Conservation (phyloP, 148 eudicot species). For the Dianthus caryophyllus region DNA sequence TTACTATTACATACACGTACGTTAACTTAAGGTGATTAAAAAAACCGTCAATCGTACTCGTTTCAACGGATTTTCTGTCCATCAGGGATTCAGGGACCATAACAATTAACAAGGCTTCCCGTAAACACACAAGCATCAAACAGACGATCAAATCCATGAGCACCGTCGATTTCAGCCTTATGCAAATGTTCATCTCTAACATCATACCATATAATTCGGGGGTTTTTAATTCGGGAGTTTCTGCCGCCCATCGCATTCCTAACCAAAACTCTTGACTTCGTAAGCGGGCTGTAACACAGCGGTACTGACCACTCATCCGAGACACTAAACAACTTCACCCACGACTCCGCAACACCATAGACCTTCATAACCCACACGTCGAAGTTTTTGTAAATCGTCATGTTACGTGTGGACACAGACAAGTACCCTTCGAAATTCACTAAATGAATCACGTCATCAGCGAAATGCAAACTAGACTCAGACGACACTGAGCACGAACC, state of each 20-base stretch:
- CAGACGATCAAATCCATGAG: neutral
- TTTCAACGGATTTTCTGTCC: neutral
- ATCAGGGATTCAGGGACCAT: neutral
- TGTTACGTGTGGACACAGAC: neutral
- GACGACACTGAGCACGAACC: too few relatives aligned
- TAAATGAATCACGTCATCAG: too few relatives aligned
- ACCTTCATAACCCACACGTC: constrained; percentile 6
- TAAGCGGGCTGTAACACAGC: neutral
- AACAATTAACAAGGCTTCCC: neutral
- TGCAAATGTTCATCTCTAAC: neutral
- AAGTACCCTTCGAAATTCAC: neutral
- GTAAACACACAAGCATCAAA: neutral
- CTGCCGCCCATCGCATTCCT: too few relatives aligned
- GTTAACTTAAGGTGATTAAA: too few relatives aligned
- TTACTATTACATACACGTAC: too few relatives aligned
- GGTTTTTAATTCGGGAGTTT: too few relatives aligned
- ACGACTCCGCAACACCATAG: constrained; percentile 2
- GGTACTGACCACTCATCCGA: neutral
- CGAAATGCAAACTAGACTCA: too few relatives aligned
- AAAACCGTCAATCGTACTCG: too few relatives aligned
- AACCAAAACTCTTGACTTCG: neutral
- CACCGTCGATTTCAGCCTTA: neutral
- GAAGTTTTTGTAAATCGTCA: too few relatives aligned
- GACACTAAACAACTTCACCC: neutral
- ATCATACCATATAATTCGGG: neutral